A percentile compares a stretch with the other conserved stretches of the same genome.
phyloP scores from a whole-genome alignment of 768 basidiomycete species.

The Grammothele lineata region DNA sequence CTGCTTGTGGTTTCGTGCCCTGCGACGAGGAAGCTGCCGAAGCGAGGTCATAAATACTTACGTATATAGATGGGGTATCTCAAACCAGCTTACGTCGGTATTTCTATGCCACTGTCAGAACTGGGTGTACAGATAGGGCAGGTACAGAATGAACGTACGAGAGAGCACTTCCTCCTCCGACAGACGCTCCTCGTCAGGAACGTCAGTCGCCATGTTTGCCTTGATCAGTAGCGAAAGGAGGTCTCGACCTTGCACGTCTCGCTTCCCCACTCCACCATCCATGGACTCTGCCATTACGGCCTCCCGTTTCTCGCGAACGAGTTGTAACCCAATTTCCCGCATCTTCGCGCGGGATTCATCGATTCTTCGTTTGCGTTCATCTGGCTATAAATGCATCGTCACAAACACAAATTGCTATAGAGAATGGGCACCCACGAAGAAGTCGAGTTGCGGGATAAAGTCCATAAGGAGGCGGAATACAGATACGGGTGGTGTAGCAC shows the following conservation, averaged over 20 bases:
- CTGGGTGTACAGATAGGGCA: too few relatives aligned
- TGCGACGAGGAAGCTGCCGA: constrained; percentile 19
- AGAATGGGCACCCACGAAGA: constrained; percentile 17
- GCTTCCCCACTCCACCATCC: constrained; percentile 4
- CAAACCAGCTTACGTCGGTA: too few relatives aligned
- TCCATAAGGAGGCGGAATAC: not conserved
- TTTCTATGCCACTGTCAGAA: too few relatives aligned
- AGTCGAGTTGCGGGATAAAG: constrained; percentile 17
- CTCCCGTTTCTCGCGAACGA: constrained; percentile 28
- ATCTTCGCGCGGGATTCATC: constrained; percentile 11
- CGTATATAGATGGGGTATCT: too few relatives aligned
- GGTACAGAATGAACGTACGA: constrained; percentile 30
- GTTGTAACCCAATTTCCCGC: constrained; percentile 23
- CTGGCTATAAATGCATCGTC: constrained; percentile 1
- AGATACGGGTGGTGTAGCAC: not conserved
- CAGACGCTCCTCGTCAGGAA: constrained; percentile 50
- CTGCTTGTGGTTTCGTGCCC: constrained; percentile 37
- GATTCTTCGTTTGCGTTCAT: not conserved
- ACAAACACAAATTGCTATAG: too few relatives aligned
- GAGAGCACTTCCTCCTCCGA: constrained; percentile 58
- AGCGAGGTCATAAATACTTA: too few relatives aligned
- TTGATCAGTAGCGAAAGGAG: constrained; percentile 55
- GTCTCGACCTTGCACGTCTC: constrained; percentile 40
- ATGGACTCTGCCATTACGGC: too few relatives aligned
- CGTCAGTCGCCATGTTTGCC: constrained; percentile 60